A percentile compares a stretch with the other conserved stretches of the same genome.
Conservation (phyloP, 768 basidiomycete species). For the Favolaschia claudopus region DNA sequence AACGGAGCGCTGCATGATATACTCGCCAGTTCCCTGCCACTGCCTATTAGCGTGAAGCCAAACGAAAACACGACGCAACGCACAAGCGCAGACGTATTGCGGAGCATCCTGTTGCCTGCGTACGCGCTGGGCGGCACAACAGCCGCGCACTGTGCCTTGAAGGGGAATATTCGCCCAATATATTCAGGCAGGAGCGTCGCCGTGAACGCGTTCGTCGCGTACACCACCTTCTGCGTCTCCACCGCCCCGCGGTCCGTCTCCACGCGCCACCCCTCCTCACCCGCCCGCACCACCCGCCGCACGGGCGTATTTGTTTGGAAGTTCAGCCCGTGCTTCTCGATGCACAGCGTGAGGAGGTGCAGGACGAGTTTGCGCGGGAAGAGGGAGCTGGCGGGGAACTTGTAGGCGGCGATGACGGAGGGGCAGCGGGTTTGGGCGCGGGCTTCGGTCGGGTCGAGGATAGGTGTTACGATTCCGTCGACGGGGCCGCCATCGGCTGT, state of each 20-base stretch:
- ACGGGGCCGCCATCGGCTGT: constrained; percentile 38
- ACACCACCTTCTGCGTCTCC: constrained; percentile 43
- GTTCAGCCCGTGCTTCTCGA: constrained; percentile 32
- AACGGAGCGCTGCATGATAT: constrained; percentile 33
- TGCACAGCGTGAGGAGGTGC: constrained; percentile 29
- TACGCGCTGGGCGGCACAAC: constrained; percentile 32
- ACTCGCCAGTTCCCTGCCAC: constrained; percentile 23
- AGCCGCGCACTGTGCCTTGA: constrained; percentile 29
- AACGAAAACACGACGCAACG: not conserved
- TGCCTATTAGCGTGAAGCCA: not conserved
- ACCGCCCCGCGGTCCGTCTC: constrained; percentile 45
- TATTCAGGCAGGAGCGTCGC: constrained; percentile 45
- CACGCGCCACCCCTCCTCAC: constrained; percentile 31
- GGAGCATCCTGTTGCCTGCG: constrained; percentile 27
- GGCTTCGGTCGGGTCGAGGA: constrained; percentile 31
- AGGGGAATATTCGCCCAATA: constrained; percentile 32
- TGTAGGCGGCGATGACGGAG: constrained; percentile 18
- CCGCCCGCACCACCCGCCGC: not conserved
- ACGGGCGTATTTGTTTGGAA: constrained; percentile 39
- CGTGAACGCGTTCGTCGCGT: constrained; percentile 56
- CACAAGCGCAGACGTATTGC: constrained; percentile 22
- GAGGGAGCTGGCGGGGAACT: constrained; percentile 26
- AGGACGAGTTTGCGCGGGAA: constrained; percentile 33
- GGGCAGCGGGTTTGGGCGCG: constrained; percentile 18
- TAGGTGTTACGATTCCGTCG: constrained; percentile 32